phyloP scores from a whole-genome alignment of 257 asterid species.

The Solanum lycopersicoides region DNA sequence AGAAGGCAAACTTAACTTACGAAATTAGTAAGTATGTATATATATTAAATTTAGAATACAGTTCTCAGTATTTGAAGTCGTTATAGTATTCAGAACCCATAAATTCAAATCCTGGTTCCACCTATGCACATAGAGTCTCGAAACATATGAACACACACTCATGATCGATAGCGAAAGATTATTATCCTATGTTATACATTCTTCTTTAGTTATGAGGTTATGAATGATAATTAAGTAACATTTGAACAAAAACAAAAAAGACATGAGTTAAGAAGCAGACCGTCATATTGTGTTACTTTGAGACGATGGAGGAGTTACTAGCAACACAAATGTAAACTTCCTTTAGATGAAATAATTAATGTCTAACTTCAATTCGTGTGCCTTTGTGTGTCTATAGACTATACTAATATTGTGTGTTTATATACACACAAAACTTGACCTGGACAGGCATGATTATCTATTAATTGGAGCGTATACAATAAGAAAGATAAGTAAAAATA shows the following conservation, averaged over 20 bases:
- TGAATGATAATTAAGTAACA: not conserved
- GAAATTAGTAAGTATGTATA: not conserved
- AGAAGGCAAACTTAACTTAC: not conserved
- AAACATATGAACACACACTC: not conserved
- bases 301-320: not conserved
- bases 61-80: not conserved
- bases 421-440: not conserved
- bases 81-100: not conserved
- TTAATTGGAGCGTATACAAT: not conserved
- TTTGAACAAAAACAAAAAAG: not conserved
- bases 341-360: not conserved
- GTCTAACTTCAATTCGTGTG: not conserved
- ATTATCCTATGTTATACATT: not conserved
- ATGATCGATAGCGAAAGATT: not conserved
- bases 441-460: not conserved
- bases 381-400: not conserved
- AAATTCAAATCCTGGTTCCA: not conserved
- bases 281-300: slow-evolving; percentile 16
- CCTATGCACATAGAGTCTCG: not conserved
- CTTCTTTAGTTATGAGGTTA: not conserved
- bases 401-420: not conserved
- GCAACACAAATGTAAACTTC: not conserved
- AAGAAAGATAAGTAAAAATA: slow-evolving; percentile 1
- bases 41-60: not conserved
- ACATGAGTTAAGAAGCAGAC: slow-evolving; percentile 15